Evolutionary conservation across 2,329 filamentous ascomycete species (phyloP).

Genomic region (Cordyceps cicadae): DNA sequence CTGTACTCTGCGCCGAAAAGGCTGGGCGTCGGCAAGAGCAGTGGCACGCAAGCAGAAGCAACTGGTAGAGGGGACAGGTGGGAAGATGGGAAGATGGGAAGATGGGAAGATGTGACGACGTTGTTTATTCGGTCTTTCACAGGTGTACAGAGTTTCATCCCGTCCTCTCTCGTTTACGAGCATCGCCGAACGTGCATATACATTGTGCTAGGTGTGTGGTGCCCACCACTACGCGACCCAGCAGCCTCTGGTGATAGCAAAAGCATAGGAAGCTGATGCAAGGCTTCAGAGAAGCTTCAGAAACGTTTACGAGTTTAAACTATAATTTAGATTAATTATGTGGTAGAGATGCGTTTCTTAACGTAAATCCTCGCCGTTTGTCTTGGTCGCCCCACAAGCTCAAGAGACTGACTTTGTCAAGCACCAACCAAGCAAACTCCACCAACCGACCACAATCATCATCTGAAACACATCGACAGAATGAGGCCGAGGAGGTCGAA

Average conservation of each 20-base stretch:
- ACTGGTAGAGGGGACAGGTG: background rate
- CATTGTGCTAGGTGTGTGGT: background rate
- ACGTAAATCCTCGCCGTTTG: background rate
- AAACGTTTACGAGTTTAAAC: background rate
- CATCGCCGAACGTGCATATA: background rate
- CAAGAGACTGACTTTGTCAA: background rate
- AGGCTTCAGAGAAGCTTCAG: background rate
- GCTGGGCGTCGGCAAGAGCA: background rate
- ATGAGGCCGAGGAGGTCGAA: constrained; percentile 33
- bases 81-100: background rate
- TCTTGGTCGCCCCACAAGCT: constrained; percentile 2
- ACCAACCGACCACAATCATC: background rate
- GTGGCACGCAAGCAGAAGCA: background rate
- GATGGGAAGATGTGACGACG: background rate
- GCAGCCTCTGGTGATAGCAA: background rate
- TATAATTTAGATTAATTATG: background rate
- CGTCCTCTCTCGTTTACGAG: background rate
- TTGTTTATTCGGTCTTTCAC: background rate
- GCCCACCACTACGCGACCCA: background rate
- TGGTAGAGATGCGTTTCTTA: background rate
- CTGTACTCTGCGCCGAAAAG: background rate
- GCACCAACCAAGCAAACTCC: background rate
- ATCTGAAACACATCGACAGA: background rate
- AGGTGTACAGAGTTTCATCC: background rate
- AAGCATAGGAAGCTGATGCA: background rate